Base-by-base conservation (phyloP, 192 early-diverging fungal genomes). In the Tieghemiomyces parasiticus region DNA sequence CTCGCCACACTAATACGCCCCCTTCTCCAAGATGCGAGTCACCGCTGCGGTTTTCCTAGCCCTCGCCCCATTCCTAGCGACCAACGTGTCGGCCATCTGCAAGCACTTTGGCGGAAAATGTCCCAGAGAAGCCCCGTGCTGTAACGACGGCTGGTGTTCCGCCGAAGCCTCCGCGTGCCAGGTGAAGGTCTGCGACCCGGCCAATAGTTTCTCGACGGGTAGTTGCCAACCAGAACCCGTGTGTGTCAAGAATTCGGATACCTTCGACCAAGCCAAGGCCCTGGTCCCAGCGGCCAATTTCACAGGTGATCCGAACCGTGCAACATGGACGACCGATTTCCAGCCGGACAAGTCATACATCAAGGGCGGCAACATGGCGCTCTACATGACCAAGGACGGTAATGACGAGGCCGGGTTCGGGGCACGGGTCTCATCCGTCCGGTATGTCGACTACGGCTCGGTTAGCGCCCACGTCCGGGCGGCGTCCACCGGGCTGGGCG, bases 361-460 rank as follows among this genome's bases (percentile, higher is more conserved):
- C 29, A 61, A 66, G 28, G 66, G 74, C 63, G 65, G 55, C 35
- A 66, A 61, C 54, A 60, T 72, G 56, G 73, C 64, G 60, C 70
- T 79, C 50, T 61, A 67, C 8, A 50, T 81, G 59, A 62, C 44
- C 14, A 72, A 72, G 22, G 66, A 65, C 45, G 61, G 68, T 55
- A 47, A 55, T 2, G 70, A 75, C 14, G 73, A 67, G 58, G 74
- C 77, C 16, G 81, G 81, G 33, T 73, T 81, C 33, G 83, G 83
- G 0, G 74, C 81, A 2, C 71, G 74, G 3, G 75, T 81, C 2
- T 76, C 73, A 4, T 75, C 69, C 0, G 74, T 77, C 3, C 65
- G 79, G 2, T 79, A 68, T 9, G 72, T 85, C 60, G 68, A 80
- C 61, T 83, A 78, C 53, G 83, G 83, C 25, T 77, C 69, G 14